A percentile compares a stretch with the other conserved stretches of the same genome.
Evolutionary conservation across 495 filamentous ascomycete genomes (phyloP).

Genomic region (Penicillium tannophilum): DNA sequence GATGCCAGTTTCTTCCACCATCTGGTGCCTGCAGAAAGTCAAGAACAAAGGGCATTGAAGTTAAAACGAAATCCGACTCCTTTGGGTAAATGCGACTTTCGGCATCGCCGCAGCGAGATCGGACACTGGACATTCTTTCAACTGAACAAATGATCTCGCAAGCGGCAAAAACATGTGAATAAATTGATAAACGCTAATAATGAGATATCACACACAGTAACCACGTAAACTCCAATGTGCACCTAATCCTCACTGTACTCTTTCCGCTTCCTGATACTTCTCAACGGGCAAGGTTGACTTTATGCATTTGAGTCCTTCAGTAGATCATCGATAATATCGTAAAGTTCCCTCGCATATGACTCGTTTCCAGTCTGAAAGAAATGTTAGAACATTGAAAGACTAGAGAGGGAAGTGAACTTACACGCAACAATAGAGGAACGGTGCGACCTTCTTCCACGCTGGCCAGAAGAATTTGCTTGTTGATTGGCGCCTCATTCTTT

Average conservation of each 20-base stretch:
- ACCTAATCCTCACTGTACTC: constrained; percentile 14
- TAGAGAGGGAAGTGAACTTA: constrained; percentile 39
- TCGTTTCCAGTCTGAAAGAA: constrained; percentile 44
- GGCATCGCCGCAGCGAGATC: too few species aligned
- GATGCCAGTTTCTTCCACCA: background rate
- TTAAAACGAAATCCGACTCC: background rate
- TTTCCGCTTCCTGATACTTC: constrained; percentile 1
- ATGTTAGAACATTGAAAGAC: constrained; percentile 15
- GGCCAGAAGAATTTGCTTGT: constrained; percentile 61
- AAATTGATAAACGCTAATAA: constrained; percentile 23
- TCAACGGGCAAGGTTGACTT: background rate
- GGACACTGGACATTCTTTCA: too few species aligned
- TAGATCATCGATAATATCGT: constrained; percentile 38
- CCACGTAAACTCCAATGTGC: constrained; percentile 15
- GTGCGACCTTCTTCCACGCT: constrained; percentile 62
- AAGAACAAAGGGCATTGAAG: background rate
- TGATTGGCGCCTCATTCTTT: constrained; percentile 47
- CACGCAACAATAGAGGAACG: constrained; percentile 69
- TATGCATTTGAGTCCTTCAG: constrained; percentile 7
- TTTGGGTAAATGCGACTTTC: too few species aligned
- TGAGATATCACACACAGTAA: constrained; percentile 15
- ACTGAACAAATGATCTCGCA: background rate
- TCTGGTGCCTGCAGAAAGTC: background rate
- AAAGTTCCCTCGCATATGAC: constrained; percentile 43
- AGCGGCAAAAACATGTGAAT: background rate